Conservation (phyloP, 176 grass and related monocot species). For the Musa acuminata region DNA sequence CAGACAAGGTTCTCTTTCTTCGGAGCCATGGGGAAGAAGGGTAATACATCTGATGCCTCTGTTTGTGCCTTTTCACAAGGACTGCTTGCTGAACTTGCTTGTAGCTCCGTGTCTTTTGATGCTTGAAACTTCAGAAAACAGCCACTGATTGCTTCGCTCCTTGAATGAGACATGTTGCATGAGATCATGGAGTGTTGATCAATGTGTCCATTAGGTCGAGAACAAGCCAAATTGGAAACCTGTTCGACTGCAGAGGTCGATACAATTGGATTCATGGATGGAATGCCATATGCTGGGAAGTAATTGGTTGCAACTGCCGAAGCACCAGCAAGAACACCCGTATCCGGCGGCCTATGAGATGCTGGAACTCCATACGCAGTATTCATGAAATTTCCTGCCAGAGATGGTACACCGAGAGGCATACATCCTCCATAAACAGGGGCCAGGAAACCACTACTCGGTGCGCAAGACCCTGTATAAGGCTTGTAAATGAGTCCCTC, state of each 20-base stretch:
- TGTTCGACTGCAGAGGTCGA: conserved; percentile 49
- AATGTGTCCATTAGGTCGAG: conserved; percentile 26
- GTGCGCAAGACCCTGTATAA: conserved; percentile 57
- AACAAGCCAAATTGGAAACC: conserved; percentile 27
- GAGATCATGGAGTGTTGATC: conserved; percentile 50
- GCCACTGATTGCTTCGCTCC: conserved; percentile 36
- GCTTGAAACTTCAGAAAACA: conserved; percentile 38
- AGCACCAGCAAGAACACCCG: conserved; percentile 35
- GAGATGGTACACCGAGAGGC: conserved; percentile 38
- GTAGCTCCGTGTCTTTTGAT: conserved; percentile 63
- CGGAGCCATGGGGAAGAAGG: conserved; percentile 21
- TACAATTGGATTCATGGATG: conserved; percentile 35
- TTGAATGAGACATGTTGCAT: conserved; percentile 43
- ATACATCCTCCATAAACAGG: conserved; percentile 47
- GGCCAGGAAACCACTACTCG: conserved; percentile 61
- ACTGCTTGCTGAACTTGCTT: conserved; percentile 66
- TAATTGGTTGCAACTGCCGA: conserved; percentile 43
- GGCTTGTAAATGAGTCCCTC: conserved; percentile 94
- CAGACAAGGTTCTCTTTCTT: conserved; percentile 8
- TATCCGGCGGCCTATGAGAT: conserved; percentile 46
- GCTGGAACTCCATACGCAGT: conserved; percentile 42
- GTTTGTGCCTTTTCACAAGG: conserved; percentile 37
- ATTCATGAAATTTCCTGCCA: conserved; percentile 52
- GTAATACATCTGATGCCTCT: conserved; percentile 25
- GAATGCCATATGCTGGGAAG: conserved; percentile 47